Evolutionary conservation across 305 asterid genomes (phyloP).

Genomic region (Lippia alba): DNA sequence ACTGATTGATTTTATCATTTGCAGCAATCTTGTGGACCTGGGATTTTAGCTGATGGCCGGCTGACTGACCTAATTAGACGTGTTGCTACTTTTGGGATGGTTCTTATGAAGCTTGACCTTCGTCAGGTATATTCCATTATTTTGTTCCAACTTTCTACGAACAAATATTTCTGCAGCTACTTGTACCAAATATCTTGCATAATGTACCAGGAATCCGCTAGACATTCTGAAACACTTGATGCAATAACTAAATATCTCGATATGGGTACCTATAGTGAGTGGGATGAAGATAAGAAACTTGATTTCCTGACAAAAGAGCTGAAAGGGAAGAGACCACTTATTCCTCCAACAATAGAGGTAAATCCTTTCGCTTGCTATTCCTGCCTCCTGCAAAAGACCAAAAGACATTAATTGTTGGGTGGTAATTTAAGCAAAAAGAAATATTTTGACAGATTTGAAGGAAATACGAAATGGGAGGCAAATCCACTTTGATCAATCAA

Average conservation of each 20-base stretch:
- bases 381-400: background rate
- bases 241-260: slow-evolving; percentile 87
- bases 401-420: background rate
- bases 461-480: too few relatives aligned
- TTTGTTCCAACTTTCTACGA: background rate
- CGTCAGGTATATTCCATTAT: slow-evolving; percentile 73
- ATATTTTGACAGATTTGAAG: background rate
- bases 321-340: slow-evolving; percentile 92
- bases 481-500: background rate
- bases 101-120: slow-evolving; percentile 93
- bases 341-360: slow-evolving; percentile 86
- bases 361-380: slow-evolving; percentile 4
- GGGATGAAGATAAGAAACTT: slow-evolving; percentile 87
- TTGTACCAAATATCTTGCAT: slow-evolving; percentile 29
- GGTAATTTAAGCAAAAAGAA: slow-evolving; percentile 4
- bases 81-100: slow-evolving; percentile 91
- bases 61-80: slow-evolving; percentile 92
- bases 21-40: slow-evolving; percentile 93
- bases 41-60: slow-evolving; percentile 90
- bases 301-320: slow-evolving; percentile 85
- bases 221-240: slow-evolving; percentile 94
- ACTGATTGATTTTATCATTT: slow-evolving; percentile 30
- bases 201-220: slow-evolving; percentile 79
- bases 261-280: slow-evolving; percentile 92
- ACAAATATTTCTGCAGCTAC: slow-evolving; percentile 11